Evolutionary conservation across 225 moss, liverwort and hornwort genomes (phyloP), one percentile per base, ranked within the genome.

Genomic region (Antitrichia curtipendula): DNA sequence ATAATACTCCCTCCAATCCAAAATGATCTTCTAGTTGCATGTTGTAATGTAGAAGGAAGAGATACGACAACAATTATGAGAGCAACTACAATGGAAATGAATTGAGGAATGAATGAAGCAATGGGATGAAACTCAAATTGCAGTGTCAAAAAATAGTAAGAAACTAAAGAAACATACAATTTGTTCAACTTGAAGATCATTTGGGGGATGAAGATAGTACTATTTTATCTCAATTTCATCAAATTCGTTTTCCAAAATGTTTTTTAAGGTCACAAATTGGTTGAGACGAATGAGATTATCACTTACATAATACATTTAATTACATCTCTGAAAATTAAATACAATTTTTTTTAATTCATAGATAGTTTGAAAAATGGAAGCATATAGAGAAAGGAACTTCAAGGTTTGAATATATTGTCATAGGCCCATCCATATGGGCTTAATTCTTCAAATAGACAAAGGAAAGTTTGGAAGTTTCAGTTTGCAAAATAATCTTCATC

Each of bases 341-440:
- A 4, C 13, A 68, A 38, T 47, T 47, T 47, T 3, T 47, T 13
- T 22, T 13, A 22, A 16, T 41, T 41, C 5, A 25, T 15, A 15
- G 12, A 15, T 2, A 8, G 5, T 41, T 16, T 43, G 16, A 43
- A 43, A 16, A 43, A 16, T 43, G 16, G 16, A 3, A 71, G 16
- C 16, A 27, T 27, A 16, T 3, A 10, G 2, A 59, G 45, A 45
- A 5, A 45, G 6, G 29, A 72, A 45, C 45, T 72, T 29, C 11
- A 45, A 29, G 17, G 17, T 29, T 72, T 47, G 2, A 72, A 71
- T 25, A 17, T 28, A 16, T 29, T 10, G 45, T 10, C 17, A 41
- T 45, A 28, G 10, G 17, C 2, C 0, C 1, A 4, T 43, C 2
- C 2, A 43, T 27, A 3, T 6, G 40, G 3, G 43, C 0, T 6